A percentile compares a stretch with the other conserved stretches of the same genome.
Evolutionary conservation across 352 stramenopile species (phyloP).

Genomic region (Globisporangium viniferum): DNA sequence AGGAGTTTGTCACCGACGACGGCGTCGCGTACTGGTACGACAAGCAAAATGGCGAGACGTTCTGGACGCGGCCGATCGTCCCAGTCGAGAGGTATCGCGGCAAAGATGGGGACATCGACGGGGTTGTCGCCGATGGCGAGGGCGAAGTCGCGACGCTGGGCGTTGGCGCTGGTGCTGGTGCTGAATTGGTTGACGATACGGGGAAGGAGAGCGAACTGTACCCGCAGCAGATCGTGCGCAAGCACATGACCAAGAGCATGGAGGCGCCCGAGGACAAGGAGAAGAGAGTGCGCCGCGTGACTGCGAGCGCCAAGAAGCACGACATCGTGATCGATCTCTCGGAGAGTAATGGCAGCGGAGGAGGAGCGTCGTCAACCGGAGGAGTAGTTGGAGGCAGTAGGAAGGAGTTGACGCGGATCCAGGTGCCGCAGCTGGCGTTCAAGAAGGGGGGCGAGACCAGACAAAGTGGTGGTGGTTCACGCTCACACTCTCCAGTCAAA

Average conservation of each 20-base stretch:
- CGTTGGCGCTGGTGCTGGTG: constrained; percentile 39
- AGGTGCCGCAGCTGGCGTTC: constrained; percentile 55
- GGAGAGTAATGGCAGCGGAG: background rate
- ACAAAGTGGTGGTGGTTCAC: background rate
- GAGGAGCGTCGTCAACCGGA: background rate
- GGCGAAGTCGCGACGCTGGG: constrained; percentile 75
- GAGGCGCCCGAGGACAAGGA: constrained; percentile 68
- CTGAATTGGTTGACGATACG: background rate
- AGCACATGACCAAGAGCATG: constrained; percentile 86
- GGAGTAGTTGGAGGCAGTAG: background rate
- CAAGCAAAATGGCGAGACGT: constrained; percentile 79
- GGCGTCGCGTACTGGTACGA: constrained; percentile 91
- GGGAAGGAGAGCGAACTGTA: constrained; percentile 46
- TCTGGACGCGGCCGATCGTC: constrained; percentile 87
- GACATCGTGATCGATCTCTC: constrained; percentile 46
- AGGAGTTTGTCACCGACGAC: constrained; percentile 91
- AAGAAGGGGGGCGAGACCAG: constrained; percentile 18
- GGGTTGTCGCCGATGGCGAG: constrained; percentile 68
- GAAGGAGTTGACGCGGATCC: constrained; percentile 41
- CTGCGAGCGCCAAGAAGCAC: constrained; percentile 61
- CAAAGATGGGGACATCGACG: constrained; percentile 77
- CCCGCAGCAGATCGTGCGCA: constrained; percentile 67
- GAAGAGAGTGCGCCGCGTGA: constrained; percentile 43
- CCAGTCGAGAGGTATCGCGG: constrained; percentile 71
- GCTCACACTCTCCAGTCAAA: constrained; percentile 12